Evolutionary conservation across 1,139 yeast genomes (phyloP).

Genomic region (Zygosaccharomyces sapae): DNA sequence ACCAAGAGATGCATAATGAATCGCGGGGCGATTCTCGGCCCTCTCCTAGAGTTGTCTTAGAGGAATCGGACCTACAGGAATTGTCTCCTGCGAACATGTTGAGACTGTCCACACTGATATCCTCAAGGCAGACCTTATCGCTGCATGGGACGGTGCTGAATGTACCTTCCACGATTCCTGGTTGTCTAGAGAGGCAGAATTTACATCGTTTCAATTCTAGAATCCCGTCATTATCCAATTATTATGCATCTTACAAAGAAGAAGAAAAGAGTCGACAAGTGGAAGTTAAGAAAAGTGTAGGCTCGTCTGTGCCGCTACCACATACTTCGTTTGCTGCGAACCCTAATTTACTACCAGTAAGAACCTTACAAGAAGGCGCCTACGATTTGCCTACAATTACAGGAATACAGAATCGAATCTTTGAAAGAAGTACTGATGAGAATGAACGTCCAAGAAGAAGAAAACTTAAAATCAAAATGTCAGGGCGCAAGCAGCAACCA

Average conservation of each 20-base stretch:
- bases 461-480: slow-evolving; percentile 23
- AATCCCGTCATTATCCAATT: slow-evolving; percentile 33
- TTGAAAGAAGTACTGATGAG: slow-evolving; percentile 30
- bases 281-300: slow-evolving; percentile 13
- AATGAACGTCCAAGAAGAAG: slow-evolving; percentile 30
- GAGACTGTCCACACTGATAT: slow-evolving; percentile 61
- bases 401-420: slow-evolving; percentile 31
- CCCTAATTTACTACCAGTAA: slow-evolving; percentile 27
- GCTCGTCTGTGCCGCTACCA: slow-evolving; percentile 10
- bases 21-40: slow-evolving; percentile 4
- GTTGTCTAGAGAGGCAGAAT: slow-evolving; percentile 40
- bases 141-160: slow-evolving; percentile 53
- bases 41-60: slow-evolving; percentile 19
- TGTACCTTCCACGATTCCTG: slow-evolving; percentile 30
- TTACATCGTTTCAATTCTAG: slow-evolving; percentile 36
- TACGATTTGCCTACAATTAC: slow-evolving; percentile 29
- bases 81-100: slow-evolving; percentile 67
- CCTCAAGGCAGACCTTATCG: slow-evolving; percentile 74
- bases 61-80: slow-evolving; percentile 36
- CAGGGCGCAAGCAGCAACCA: slow-evolving; percentile 9
- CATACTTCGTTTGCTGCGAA: slow-evolving; percentile 11
- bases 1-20: slow-evolving; percentile 2
- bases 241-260: slow-evolving; percentile 20
- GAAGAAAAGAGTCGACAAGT: slow-evolving; percentile 11
- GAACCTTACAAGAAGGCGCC: slow-evolving; percentile 24